Evolutionary conservation across 345 rosid species (phyloP).

Genomic region (Populus nigra): DNA sequence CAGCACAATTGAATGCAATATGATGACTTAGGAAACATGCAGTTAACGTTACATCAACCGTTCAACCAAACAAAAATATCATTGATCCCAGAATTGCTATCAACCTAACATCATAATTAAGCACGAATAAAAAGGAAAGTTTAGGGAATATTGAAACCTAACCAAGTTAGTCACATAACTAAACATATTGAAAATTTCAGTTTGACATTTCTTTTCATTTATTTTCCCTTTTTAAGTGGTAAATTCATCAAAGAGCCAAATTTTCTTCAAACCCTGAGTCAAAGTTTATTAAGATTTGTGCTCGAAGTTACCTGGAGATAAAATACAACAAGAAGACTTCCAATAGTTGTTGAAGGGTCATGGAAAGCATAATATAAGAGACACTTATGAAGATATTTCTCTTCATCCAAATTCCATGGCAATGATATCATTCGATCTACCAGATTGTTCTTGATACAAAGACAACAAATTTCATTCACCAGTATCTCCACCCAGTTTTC

Average conservation of each 20-base stretch:
- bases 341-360: constrained; percentile 70
- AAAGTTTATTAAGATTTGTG: background rate
- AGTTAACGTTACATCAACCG: background rate
- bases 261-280: background rate
- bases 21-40: background rate
- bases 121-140: background rate
- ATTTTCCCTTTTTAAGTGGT: background rate
- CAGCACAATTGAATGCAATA: background rate
- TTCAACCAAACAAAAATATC: background rate
- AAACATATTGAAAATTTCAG: background rate
- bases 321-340: constrained; percentile 78
- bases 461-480: constrained; percentile 85
- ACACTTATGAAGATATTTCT: constrained; percentile 75
- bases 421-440: constrained; percentile 86
- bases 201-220: background rate
- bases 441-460: constrained; percentile 79
- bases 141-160: background rate
- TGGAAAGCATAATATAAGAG: constrained; percentile 66
- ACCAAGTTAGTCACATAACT: background rate
- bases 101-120: background rate
- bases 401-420: constrained; percentile 91
- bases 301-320: constrained; percentile 74
- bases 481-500: constrained; percentile 73
- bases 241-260: background rate
- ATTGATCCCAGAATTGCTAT: background rate